Percentiles rank a stretch among this genome's conserved stretches.
These are phyloP conservation scores for Epichloe festucae DNA, from an alignment of 2,329 filamentous ascomycete species.

Conservation along the genomic window DNA sequence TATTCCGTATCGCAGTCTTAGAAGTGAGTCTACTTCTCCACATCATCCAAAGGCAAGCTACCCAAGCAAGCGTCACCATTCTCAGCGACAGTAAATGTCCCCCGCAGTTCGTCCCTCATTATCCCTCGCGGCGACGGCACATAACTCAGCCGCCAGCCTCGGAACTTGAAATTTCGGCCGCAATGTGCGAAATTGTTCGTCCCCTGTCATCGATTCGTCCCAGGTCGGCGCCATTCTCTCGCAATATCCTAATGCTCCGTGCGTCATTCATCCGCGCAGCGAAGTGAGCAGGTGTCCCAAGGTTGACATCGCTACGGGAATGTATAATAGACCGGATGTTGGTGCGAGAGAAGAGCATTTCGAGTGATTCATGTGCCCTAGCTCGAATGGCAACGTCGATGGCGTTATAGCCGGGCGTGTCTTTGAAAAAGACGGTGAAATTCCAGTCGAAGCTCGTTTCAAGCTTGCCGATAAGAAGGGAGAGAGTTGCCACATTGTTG, in stretches of 20 bases:
- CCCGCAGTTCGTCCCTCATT: neutral
- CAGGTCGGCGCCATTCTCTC: neutral
- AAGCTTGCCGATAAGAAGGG: neutral
- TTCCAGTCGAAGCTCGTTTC: neutral
- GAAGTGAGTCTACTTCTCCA: too few species aligned
- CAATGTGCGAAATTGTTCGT: neutral
- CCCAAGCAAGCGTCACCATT: too few species aligned
- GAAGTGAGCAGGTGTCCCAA: neutral
- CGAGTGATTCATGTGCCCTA: neutral
- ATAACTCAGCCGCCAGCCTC: neutral
- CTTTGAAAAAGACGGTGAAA: neutral
- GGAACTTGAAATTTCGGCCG: neutral
- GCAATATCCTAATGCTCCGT: neutral
- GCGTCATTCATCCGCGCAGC: neutral
- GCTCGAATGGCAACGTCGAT: slow-evolving; percentile 1
- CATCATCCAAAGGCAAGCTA: too few species aligned
- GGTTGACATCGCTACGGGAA: neutral
- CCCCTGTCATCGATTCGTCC: neutral
- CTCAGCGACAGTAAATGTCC: neutral
- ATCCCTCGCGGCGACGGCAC: neutral
- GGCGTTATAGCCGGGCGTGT: neutral
- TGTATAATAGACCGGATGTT: neutral
- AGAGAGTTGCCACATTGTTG: neutral
- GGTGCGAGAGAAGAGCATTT: neutral
- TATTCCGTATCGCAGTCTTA: too few species aligned